phyloP scores from a whole-genome alignment of 495 filamentous ascomycete genomes.

The Neurospora sp. region DNA sequence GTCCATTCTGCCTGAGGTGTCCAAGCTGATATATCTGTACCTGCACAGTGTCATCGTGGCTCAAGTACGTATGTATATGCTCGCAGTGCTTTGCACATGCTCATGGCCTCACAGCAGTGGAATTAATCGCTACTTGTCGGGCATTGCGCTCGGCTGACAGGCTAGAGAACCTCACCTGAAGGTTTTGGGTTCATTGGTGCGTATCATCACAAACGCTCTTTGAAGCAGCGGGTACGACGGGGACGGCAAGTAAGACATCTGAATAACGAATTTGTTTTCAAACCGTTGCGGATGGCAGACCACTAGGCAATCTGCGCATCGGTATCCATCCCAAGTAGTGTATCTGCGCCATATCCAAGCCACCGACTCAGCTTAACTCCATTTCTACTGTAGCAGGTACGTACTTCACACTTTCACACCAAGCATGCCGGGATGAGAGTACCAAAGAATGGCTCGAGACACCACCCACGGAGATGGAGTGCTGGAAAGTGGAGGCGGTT shows the following conservation, averaged over 20 bases:
- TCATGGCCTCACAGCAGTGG: not conserved
- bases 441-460: conserved; percentile 1
- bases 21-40: not conserved
- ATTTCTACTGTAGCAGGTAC: not conserved
- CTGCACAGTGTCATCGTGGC: not conserved
- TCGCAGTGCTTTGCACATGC: not conserved
- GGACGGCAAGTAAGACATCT: not conserved
- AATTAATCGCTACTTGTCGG: not conserved
- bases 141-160: not conserved
- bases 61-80: not conserved
- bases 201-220: not conserved
- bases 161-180: not conserved
- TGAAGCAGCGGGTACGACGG: not conserved
- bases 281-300: not conserved
- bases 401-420: not conserved
- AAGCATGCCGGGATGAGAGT: not conserved
- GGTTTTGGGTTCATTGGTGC: not conserved
- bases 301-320: not conserved
- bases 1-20: not conserved
- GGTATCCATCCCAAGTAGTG: not conserved
- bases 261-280: not conserved
- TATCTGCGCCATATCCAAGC: not conserved
- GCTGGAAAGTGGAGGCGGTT: not conserved
- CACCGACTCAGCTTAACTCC: not conserved
- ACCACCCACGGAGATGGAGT: not conserved